A percentile compares a stretch with the other conserved stretches of the same genome.
Evolutionary conservation across 2,329 filamentous ascomycete species (phyloP).

Genomic region (Penicillium sp.): DNA sequence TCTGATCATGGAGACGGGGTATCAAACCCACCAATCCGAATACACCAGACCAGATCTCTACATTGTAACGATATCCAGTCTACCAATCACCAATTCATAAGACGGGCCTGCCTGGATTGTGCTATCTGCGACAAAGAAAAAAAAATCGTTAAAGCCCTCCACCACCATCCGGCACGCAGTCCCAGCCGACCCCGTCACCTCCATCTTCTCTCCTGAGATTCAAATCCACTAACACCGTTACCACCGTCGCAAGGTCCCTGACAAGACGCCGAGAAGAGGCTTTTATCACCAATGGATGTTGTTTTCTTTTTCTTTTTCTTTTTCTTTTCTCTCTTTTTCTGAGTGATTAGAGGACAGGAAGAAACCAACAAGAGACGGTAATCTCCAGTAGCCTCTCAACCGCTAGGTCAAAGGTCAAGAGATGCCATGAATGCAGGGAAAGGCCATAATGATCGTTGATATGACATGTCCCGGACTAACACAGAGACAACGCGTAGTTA

Average conservation of each 20-base stretch:
- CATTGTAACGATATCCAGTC: background rate
- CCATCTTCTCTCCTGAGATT: background rate
- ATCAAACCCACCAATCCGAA: background rate
- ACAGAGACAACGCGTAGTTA: constrained; percentile 13
- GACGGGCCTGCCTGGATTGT: constrained; percentile 26
- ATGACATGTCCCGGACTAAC: constrained; percentile 33
- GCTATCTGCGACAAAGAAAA: constrained; percentile 20
- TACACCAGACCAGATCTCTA: background rate
- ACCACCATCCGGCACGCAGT: background rate
- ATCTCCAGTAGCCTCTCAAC: constrained; percentile 32
- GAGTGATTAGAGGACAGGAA: background rate
- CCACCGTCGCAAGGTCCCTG: background rate
- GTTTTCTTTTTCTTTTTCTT: background rate
- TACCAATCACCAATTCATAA: background rate
- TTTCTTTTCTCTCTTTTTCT: no score
- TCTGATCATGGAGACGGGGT: background rate
- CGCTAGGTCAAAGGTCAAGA: background rate
- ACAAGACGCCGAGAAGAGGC: background rate
- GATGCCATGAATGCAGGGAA: constrained; percentile 38
- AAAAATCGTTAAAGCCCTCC: constrained; percentile 16
- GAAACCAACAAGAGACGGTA: constrained; percentile 21
- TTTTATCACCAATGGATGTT: background rate
- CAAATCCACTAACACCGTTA: constrained; percentile 1
- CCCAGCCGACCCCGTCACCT: background rate
- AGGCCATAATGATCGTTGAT: constrained; percentile 41